phyloP scores from a whole-genome alignment of 495 filamentous ascomycete species.

The Neurospora sp. region DNA sequence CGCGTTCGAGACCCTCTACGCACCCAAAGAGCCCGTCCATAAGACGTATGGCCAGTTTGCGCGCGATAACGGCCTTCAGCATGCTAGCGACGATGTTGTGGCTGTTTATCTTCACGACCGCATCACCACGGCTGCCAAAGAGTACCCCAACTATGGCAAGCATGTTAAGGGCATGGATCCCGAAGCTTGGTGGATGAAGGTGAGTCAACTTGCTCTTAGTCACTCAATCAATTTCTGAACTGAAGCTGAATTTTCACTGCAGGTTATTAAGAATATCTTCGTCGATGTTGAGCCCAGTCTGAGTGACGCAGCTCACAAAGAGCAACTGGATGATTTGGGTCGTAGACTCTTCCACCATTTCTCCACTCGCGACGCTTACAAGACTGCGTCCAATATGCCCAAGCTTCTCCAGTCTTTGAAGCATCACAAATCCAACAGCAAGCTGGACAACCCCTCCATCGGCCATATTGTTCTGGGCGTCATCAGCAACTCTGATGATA shows the following conservation, averaged over 20 bases:
- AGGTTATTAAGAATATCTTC: constrained; percentile 33
- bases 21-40: constrained; percentile 47
- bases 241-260: not conserved
- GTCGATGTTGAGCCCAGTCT: constrained; percentile 4
- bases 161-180: constrained; percentile 41
- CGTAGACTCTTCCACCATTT: constrained; percentile 51
- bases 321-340: constrained; percentile 39
- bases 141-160: constrained; percentile 62
- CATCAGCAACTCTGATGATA: constrained; percentile 70
- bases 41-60: constrained; percentile 55
- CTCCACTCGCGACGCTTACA: constrained; percentile 51
- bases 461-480: constrained; percentile 48
- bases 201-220: constrained; percentile 13
- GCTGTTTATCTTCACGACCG: constrained; percentile 28
- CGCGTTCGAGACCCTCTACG: constrained; percentile 69
- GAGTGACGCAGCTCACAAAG: not conserved
- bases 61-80: constrained; percentile 42
- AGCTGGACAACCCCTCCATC: constrained; percentile 4
- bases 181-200: constrained; percentile 62
- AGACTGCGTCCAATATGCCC: constrained; percentile 42
- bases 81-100: constrained; percentile 23
- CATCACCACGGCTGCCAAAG: constrained; percentile 39
- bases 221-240: not conserved
- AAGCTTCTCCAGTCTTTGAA: constrained; percentile 42
- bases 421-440: not conserved